Percentiles rank a stretch among this genome's conserved stretches.
Evolutionary conservation across 352 stramenopile species (phyloP).

Genomic region (Phytophthora crassamura): DNA sequence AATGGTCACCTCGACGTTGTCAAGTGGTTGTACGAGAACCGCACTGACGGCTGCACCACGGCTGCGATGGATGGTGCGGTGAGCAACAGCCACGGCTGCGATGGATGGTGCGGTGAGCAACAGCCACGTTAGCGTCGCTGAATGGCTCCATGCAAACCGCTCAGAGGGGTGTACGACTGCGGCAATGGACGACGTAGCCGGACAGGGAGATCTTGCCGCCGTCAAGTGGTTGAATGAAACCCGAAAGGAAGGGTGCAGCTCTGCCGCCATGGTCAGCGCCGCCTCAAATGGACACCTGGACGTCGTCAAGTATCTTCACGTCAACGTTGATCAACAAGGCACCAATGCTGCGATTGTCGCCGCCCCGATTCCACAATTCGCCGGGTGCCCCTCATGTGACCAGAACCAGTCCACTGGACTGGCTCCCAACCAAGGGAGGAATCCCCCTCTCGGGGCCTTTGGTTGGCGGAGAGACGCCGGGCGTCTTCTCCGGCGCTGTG

Average conservation of each 20-base stretch:
- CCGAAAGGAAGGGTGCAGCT: conserved; percentile 20
- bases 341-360: conserved; percentile 17
- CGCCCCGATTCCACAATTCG: neutral
- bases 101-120: conserved; percentile 14
- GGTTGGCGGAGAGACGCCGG: neutral
- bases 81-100: neutral
- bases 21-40: neutral
- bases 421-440: neutral
- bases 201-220: conserved; percentile 2
- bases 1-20: too few relatives aligned
- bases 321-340: conserved; percentile 6
- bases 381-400: neutral
- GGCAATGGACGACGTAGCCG: conserved; percentile 28
- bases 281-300: neutral
- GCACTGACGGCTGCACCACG: neutral
- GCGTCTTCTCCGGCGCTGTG: neutral
- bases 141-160: conserved; percentile 20
- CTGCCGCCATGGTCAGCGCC: conserved; percentile 19
- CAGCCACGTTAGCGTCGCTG: neutral
- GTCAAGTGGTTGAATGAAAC: conserved; percentile 28
- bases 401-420: neutral
- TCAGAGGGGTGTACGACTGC: conserved; percentile 23
- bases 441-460: neutral
- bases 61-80: too few relatives aligned
- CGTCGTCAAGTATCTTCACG: conserved; percentile 31